These are phyloP conservation scores for Microcyclospora pomicola DNA, from an alignment of 2,329 filamentous ascomycete species.

Conservation along the genomic window DNA sequence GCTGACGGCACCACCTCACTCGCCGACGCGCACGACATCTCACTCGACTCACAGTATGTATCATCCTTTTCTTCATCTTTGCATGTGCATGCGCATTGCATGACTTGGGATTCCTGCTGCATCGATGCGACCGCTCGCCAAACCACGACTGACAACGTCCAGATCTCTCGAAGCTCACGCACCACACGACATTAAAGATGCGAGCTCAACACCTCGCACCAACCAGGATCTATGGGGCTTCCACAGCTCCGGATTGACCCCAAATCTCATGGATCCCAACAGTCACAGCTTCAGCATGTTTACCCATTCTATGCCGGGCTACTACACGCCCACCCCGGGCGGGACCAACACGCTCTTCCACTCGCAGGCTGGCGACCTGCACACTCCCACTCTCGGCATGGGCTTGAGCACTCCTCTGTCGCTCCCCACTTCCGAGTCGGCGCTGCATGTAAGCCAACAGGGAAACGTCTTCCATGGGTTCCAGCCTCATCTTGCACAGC, in stretches of 20 bases:
- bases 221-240: conserved; percentile 65
- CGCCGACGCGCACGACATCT: conserved; percentile 34
- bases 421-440: conserved; percentile 56
- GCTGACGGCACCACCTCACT: conserved; percentile 26
- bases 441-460: conserved; percentile 45
- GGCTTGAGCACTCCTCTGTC: conserved; percentile 71
- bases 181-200: conserved; percentile 45
- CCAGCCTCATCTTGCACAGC: conserved; percentile 44
- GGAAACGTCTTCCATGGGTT: conserved; percentile 53
- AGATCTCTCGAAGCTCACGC: conserved; percentile 12
- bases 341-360: conserved; percentile 71
- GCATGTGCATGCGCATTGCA: not conserved
- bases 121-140: not conserved
- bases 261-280: conserved; percentile 74
- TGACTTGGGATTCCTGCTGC: not conserved
- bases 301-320: conserved; percentile 64
- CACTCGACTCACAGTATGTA: conserved; percentile 31
- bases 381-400: conserved; percentile 57
- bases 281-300: conserved; percentile 69
- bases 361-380: conserved; percentile 66
- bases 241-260: conserved; percentile 48
- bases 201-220: conserved; percentile 69
- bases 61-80: conserved; percentile 1
- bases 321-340: conserved; percentile 79
- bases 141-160: conserved; percentile 7